phyloP scores from a whole-genome alignment of 2,329 filamentous ascomycete species.

The Ceratocystis diversiconidia region DNA sequence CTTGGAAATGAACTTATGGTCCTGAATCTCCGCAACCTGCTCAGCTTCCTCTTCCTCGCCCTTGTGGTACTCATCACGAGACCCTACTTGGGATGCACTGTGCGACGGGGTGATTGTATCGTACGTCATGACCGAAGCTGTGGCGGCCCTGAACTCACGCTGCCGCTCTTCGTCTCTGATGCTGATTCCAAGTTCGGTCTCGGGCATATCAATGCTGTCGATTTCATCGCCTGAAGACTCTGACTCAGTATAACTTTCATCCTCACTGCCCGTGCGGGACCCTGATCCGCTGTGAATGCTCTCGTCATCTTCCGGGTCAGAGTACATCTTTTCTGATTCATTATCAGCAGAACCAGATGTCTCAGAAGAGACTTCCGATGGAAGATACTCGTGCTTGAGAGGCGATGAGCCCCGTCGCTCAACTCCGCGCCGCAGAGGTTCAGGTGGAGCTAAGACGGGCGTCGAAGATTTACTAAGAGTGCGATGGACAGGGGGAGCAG shows the following conservation, averaged over 20 bases:
- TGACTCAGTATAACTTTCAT: constrained; percentile 9
- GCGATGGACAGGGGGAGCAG: constrained; percentile 15
- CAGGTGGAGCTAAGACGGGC: constrained; percentile 11
- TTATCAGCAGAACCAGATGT: constrained; percentile 43
- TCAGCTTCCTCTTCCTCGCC: constrained; percentile 5
- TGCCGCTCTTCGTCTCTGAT: constrained; percentile 31
- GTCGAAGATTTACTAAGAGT: constrained; percentile 14
- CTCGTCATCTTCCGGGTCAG: constrained; percentile 36
- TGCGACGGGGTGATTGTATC: constrained; percentile 63
- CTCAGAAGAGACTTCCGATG: constrained; percentile 54
- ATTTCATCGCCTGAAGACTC: constrained; percentile 41
- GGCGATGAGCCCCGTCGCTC: constrained; percentile 77
- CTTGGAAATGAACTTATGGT: constrained; percentile 36
- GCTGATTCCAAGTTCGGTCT: constrained; percentile 44
- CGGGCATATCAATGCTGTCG: constrained; percentile 44
- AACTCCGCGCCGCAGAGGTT: constrained; percentile 25
- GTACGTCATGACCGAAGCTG: constrained; percentile 33
- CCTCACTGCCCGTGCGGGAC: constrained; percentile 23
- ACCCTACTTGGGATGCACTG: constrained; percentile 61
- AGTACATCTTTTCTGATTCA: constrained; percentile 37
- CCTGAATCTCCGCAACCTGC: constrained; percentile 25
- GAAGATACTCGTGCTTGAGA: constrained; percentile 91
- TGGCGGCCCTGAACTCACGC: constrained; percentile 19
- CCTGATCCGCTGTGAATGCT: constrained; percentile 10
- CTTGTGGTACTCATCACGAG: constrained; percentile 20